Conservation (phyloP, 768 basidiomycete genomes). For the Cubamyces lactineus region DNA sequence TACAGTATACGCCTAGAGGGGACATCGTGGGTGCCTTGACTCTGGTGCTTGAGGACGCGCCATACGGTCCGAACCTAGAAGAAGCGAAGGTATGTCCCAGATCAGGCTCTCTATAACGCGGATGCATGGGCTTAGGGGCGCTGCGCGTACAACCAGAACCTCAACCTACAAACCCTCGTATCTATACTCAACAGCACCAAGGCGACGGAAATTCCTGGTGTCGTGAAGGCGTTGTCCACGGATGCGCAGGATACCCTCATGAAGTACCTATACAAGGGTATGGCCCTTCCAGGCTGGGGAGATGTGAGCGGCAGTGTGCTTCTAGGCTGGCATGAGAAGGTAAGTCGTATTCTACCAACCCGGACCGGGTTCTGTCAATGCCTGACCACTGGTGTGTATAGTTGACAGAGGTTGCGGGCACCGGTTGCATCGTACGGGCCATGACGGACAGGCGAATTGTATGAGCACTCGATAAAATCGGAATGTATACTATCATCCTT, state of each 20-base stretch:
- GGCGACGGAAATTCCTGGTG: conserved; percentile 77
- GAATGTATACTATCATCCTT: conserved; percentile 24
- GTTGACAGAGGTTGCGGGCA: conserved; percentile 93
- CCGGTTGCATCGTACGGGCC: conserved; percentile 90
- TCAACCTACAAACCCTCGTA: conserved; percentile 79
- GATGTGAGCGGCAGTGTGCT: conserved; percentile 69
- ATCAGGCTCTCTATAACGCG: not conserved
- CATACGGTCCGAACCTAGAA: conserved; percentile 86
- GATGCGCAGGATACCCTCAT: conserved; percentile 89
- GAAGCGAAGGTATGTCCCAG: conserved; percentile 80
- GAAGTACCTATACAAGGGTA: conserved; percentile 99
- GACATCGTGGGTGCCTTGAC: conserved; percentile 77
- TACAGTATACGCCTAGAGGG: conserved; percentile 43
- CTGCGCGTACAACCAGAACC: conserved; percentile 48
- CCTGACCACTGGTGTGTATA: conserved; percentile 36
- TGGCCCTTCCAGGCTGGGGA: conserved; percentile 66
- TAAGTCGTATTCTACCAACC: conserved; percentile 37
- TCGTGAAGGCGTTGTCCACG: conserved; percentile 71
- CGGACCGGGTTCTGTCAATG: too few species aligned
- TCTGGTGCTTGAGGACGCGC: conserved; percentile 73
- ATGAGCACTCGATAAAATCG: conserved; percentile 35
- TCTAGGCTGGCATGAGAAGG: conserved; percentile 97
- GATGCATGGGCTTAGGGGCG: not conserved
- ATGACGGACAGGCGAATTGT: conserved; percentile 70
- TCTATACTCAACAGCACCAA: conserved; percentile 95